Conservation (phyloP, 768 basidiomycete genomes). For the Naganishia antarctica region DNA sequence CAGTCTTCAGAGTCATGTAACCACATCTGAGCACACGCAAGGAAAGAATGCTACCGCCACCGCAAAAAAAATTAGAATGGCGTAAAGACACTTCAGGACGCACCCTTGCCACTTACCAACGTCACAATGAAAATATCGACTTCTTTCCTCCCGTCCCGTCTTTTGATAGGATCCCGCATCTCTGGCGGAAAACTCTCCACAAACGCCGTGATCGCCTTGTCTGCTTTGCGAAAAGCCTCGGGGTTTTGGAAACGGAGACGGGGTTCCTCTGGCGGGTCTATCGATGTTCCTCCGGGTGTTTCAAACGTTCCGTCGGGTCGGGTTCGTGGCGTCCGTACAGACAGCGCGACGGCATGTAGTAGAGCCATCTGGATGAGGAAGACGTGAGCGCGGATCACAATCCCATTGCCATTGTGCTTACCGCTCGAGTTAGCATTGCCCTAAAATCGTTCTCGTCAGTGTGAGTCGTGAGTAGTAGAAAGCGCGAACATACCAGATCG, state of each 20-base stretch:
- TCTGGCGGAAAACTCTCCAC: slow-evolving; percentile 21
- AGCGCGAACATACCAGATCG: slow-evolving; percentile 3
- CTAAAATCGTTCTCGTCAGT: neutral
- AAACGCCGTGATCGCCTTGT: slow-evolving; percentile 19
- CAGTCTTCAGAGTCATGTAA: slow-evolving; percentile 19
- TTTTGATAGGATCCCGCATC: slow-evolving; percentile 20
- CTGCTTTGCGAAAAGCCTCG: slow-evolving; percentile 13
- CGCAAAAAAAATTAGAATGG: neutral
- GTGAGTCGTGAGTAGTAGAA: neutral
- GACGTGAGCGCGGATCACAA: neutral
- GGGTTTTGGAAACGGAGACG: slow-evolving; percentile 10
- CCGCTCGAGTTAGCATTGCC: slow-evolving; percentile 10
- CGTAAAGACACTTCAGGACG: neutral
- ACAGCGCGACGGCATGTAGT: neutral
- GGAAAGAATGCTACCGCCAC: neutral
- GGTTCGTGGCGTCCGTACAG: neutral
- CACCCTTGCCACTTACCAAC: neutral
- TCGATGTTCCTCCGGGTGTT: neutral
- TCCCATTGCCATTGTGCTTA: neutral
- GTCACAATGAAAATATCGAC: slow-evolving; percentile 4
- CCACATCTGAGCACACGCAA: slow-evolving; percentile 21
- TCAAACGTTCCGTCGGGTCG: neutral
- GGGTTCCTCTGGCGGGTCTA: neutral
- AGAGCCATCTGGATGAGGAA: neutral
- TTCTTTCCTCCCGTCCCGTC: neutral